phyloP scores from a whole-genome alignment of 2,329 filamentous ascomycete species.

The Aspergillus sojae region DNA sequence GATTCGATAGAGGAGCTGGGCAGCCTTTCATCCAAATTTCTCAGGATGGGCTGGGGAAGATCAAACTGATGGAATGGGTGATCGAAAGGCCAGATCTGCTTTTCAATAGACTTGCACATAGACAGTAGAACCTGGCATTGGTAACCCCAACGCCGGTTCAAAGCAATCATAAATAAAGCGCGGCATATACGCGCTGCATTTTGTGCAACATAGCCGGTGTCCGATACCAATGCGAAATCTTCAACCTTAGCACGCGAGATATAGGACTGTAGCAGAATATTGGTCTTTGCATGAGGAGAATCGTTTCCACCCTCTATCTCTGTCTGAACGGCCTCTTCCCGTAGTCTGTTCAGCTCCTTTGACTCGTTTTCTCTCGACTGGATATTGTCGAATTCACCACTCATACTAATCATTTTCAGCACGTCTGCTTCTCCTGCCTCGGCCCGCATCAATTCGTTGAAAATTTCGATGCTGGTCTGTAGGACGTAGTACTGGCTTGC shows the following conservation, averaged over 20 bases:
- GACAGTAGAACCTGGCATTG: slow-evolving; percentile 90
- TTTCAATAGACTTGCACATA: slow-evolving; percentile 95
- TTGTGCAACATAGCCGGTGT: slow-evolving; percentile 92
- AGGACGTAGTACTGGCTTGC: slow-evolving; percentile 97
- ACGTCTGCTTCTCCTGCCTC: slow-evolving; percentile 87
- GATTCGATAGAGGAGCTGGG: slow-evolving; percentile 73
- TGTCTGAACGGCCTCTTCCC: slow-evolving; percentile 72
- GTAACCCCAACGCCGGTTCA: slow-evolving; percentile 93
- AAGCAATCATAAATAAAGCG: slow-evolving; percentile 93
- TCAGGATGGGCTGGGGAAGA: slow-evolving; percentile 77
- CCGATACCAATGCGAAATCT: slow-evolving; percentile 90
- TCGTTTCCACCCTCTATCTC: slow-evolving; percentile 71
- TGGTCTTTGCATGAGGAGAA: slow-evolving; percentile 84
- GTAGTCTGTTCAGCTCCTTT: slow-evolving; percentile 78
- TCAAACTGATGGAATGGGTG: slow-evolving; percentile 97
- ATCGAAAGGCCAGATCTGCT: slow-evolving; percentile 90
- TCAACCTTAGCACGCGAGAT: slow-evolving; percentile 86
- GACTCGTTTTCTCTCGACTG: slow-evolving; percentile 88
- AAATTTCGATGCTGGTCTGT: slow-evolving; percentile 90
- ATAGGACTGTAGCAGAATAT: slow-evolving; percentile 90
- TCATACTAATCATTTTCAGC: slow-evolving; percentile 95
- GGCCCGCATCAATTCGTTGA: slow-evolving; percentile 92
- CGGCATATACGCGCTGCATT: slow-evolving; percentile 93
- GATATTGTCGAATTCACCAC: slow-evolving; percentile 96
- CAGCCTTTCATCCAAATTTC: slow-evolving; percentile 81